phyloP scores from a whole-genome alignment of 2,329 filamentous ascomycete genomes.

The Nemania abortiva region DNA sequence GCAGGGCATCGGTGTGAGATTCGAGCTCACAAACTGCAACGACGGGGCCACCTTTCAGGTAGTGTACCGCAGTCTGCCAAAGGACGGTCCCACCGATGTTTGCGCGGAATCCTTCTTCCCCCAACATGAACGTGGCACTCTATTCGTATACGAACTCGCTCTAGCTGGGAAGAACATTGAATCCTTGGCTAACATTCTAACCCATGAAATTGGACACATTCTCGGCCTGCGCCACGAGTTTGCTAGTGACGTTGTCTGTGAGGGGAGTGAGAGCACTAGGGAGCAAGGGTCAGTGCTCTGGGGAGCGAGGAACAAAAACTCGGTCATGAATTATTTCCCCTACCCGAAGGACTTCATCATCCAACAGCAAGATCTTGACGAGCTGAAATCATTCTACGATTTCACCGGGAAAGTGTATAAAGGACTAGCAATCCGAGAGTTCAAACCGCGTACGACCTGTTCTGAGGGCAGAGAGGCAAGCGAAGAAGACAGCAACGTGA shows the following conservation, averaged over 20 bases:
- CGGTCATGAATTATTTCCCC: conserved; percentile 4
- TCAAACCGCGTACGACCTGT: background rate
- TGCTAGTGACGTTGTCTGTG: background rate
- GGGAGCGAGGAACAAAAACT: background rate
- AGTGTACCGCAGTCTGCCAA: background rate
- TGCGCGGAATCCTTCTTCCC: conserved; percentile 9
- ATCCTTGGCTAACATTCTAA: background rate
- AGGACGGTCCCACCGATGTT: background rate
- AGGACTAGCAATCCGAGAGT: background rate
- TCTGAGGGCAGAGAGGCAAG: no score
- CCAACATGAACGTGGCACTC: background rate
- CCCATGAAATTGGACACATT: conserved; percentile 4
- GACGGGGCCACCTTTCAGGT: background rate
- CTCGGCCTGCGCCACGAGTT: conserved; percentile 10
- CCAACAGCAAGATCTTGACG: background rate
- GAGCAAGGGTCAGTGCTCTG: background rate
- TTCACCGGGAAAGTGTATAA: background rate
- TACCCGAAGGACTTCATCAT: background rate
- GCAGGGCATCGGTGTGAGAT: conserved; percentile 1
- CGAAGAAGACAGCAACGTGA: no score
- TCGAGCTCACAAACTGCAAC: background rate
- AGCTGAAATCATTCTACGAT: background rate
- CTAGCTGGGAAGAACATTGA: background rate
- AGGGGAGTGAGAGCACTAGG: no score
- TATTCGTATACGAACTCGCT: background rate